Base-by-base conservation (phyloP, 345 rosid species). In the Cardamine resedifolia region DNA sequence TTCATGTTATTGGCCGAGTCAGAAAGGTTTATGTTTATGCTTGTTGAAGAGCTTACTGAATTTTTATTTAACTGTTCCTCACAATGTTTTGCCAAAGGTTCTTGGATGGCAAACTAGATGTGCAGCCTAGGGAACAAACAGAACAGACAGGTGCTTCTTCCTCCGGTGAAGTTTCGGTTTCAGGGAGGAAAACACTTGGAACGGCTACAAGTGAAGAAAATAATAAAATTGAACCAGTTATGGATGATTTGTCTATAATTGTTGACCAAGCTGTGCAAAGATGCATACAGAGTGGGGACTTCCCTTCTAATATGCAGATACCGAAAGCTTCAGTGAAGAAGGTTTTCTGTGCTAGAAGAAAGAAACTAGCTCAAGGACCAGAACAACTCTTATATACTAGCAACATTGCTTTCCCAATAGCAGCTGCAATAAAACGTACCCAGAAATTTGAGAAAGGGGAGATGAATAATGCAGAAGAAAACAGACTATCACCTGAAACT, bases 381-480 rank as follows among this genome's bases (percentile, higher is more conserved):
- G 92, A 86, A 82, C 79, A 86, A 57, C 88, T 91, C 41, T 44
- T 80, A 56, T 95, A 81, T 68, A 75, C 98, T 65, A 80, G 94
- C 86, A 95, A 78, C 81, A 77, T 90, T 80, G 87, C 99, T 47
- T 95, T 95, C 79, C 91, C 88, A 71, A 72, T 91, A 72, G 88
- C 87, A 61, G 90, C 94, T 58, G 75, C 89, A 52, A 49, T 84
- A 38, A 85, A 77, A 62, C 85, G 81, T 24, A 66, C 60, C 3
- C 70, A 24, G 18, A 71, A 80, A 41, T 62, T 77, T 19, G 81
- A 70, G 34, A 61, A 65, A 74, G 80, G 77, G 70, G 72, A 77
- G 10, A 62, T 47, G 47, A 63, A 71, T 5, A 59, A 18, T 28
- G 50, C 78, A 33, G 80, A 77, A 70, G 84, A 70, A 72, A 72